phyloP scores from a whole-genome alignment of 176 grass and related monocot genomes.

The Cymbopogon citratus region DNA sequence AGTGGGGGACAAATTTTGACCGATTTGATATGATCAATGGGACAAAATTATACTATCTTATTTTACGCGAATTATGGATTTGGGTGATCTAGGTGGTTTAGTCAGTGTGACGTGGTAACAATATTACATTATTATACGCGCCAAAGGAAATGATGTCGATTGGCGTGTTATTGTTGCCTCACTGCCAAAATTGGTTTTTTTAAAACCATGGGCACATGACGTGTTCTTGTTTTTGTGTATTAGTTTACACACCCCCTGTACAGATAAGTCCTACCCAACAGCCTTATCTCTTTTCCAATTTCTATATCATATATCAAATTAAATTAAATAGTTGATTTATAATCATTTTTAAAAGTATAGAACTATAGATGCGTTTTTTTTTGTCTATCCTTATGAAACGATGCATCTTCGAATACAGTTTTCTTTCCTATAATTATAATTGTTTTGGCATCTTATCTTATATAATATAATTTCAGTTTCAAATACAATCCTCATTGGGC shows the following conservation, averaged over 20 bases:
- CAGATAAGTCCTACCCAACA: neutral
- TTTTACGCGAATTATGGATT: conserved; percentile 27
- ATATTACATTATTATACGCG: neutral
- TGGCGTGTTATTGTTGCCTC: conserved; percentile 1
- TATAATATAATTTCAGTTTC: too few relatives aligned
- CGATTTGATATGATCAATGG: conserved; percentile 18
- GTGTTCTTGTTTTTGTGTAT: conserved; percentile 17
- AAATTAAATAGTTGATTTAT: neutral
- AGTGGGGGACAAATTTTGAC: conserved; percentile 23
- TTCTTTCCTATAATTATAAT: too few relatives aligned
- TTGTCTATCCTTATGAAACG: neutral
- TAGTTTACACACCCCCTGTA: neutral
- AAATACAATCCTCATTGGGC: too few relatives aligned
- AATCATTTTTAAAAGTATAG: neutral
- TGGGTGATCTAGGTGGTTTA: conserved; percentile 15
- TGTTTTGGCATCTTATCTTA: too few relatives aligned
- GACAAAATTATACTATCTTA: conserved; percentile 18
- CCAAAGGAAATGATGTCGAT: conserved; percentile 4
- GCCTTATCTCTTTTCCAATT: neutral
- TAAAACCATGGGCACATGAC: neutral
- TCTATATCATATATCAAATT: neutral
- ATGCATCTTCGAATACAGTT: too few relatives aligned
- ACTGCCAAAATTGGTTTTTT: neutral
- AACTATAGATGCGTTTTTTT: neutral
- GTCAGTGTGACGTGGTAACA: conserved; percentile 6